Percentiles rank a stretch among this genome's conserved stretches.
Conservation (phyloP, 257 asterid genomes). For the Cinchona pubescens region DNA sequence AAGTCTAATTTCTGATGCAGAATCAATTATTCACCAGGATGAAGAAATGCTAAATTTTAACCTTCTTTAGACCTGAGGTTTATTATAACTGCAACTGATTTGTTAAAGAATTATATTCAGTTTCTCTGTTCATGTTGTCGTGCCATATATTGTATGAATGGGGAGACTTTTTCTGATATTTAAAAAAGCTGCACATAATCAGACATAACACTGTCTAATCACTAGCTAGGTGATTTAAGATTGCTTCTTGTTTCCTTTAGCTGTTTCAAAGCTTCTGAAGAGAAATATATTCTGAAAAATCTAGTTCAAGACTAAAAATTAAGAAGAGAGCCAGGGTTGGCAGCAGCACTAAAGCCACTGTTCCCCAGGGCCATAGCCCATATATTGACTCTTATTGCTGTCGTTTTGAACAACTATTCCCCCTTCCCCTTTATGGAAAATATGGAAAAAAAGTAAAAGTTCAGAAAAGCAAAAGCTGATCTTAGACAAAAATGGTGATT, state of each 20-base stretch:
- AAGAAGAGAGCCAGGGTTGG: not conserved
- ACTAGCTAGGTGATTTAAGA: not conserved
- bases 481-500: not conserved
- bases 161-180: conserved; percentile 1
- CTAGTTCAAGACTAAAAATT: not conserved
- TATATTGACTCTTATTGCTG: not conserved
- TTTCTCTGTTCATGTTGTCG: not conserved
- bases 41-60: not conserved
- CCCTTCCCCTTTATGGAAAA: not conserved
- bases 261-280: not conserved
- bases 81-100: not conserved
- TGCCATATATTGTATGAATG: not conserved
- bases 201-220: not conserved
- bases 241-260: not conserved
- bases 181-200: not conserved
- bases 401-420: not conserved
- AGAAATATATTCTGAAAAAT: not conserved
- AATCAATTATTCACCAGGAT: not conserved
- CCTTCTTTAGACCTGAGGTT: not conserved
- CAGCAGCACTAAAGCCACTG: no score
- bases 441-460: no score
- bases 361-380: no score
- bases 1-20: conserved; percentile 31
- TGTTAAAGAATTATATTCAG: not conserved
- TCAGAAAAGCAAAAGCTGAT: not conserved